These are phyloP conservation scores for Pyrenophora graminea DNA, from an alignment of 2,329 filamentous ascomycete genomes.

Conservation along the genomic window DNA sequence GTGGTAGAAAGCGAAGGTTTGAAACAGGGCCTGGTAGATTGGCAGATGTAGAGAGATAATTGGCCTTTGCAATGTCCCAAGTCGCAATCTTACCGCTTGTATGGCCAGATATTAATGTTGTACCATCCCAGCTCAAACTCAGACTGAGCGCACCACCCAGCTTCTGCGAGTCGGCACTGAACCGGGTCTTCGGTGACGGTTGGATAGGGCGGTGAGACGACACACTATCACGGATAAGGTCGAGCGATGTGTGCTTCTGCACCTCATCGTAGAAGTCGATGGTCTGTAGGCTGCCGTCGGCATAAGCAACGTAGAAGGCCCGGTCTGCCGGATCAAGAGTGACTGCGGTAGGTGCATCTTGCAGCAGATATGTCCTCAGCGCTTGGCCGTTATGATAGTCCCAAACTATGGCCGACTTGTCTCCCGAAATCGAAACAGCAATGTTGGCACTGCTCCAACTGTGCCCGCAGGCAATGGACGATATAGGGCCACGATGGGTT, in stretches of 20 bases:
- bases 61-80: conserved; percentile 78
- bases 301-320: conserved; percentile 78
- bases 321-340: conserved; percentile 81
- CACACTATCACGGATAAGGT: conserved; percentile 57
- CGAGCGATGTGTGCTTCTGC: conserved; percentile 44
- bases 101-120: conserved; percentile 79
- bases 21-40: conserved; percentile 82
- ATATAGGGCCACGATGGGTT: conserved; percentile 76
- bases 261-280: conserved; percentile 71
- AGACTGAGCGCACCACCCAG: conserved; percentile 70
- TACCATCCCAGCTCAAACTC: conserved; percentile 80
- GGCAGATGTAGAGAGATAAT: conserved; percentile 67
- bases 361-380: conserved; percentile 80
- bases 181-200: conserved; percentile 45
- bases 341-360: conserved; percentile 71
- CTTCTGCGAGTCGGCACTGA: conserved; percentile 62
- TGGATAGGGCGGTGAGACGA: conserved; percentile 58
- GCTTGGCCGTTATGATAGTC: conserved; percentile 80
- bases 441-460: conserved; percentile 76
- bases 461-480: conserved; percentile 64
- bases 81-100: conserved; percentile 74
- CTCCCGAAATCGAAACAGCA: conserved; percentile 79
- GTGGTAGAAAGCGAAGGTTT: conserved; percentile 74
- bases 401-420: conserved; percentile 91
- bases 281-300: conserved; percentile 78